These are phyloP conservation scores for Tausonia pullulans DNA, from an alignment of 1,284 basidiomycete species.

Conservation along the genomic window DNA sequence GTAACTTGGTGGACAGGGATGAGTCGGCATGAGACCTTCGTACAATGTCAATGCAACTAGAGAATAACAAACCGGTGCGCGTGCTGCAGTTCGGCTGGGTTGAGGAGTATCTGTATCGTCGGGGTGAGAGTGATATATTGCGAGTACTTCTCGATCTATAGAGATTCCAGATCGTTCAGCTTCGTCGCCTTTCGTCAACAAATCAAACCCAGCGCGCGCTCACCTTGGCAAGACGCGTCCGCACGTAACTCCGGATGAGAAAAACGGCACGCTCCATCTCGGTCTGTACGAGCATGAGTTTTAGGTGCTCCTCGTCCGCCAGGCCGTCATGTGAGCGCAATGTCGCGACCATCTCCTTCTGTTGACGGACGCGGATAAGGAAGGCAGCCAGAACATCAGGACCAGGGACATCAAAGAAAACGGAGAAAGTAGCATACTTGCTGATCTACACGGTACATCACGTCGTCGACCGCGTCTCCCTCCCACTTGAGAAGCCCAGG, in stretches of 20 bases:
- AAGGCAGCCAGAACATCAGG: not conserved
- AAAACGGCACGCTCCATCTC: constrained; percentile 88
- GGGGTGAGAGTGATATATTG: constrained; percentile 59
- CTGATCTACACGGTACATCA: constrained; percentile 71
- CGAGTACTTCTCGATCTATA: constrained; percentile 73
- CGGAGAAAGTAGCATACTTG: constrained; percentile 49
- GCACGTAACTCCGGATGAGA: constrained; percentile 70
- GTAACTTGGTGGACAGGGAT: constrained; percentile 41
- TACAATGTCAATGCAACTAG: not conserved
- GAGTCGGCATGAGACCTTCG: too few relatives aligned
- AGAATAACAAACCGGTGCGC: constrained; percentile 47
- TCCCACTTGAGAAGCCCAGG: constrained; percentile 67
- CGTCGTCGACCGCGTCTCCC: constrained; percentile 54
- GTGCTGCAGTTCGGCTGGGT: constrained; percentile 65
- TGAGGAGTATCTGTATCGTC: constrained; percentile 57
- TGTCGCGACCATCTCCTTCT: constrained; percentile 36
- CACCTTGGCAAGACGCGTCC: constrained; percentile 77
- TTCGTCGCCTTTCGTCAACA: too few relatives aligned
- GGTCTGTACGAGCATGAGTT: constrained; percentile 80
- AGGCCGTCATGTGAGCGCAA: constrained; percentile 64
- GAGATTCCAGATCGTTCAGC: not conserved
- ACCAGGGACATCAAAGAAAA: not conserved
- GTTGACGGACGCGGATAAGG: not conserved
- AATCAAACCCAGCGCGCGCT: constrained; percentile 16
- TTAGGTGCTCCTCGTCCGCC: constrained; percentile 79